Evolutionary conservation across 192 early-diverging fungal genomes (phyloP).

Genomic region (Coemansia sp.): DNA sequence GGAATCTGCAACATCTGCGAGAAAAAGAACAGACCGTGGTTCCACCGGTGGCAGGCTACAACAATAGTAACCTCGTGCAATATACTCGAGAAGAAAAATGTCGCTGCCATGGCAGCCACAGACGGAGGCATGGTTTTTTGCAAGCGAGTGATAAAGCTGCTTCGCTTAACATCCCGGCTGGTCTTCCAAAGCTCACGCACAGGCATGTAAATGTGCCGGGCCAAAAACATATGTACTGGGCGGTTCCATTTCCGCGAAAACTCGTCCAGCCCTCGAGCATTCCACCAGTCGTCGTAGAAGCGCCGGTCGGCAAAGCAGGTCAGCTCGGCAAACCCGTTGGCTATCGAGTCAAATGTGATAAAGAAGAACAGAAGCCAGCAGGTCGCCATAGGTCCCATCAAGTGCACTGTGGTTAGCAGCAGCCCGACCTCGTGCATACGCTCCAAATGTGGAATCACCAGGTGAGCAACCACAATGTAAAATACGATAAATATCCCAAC

Average conservation of each 20-base stretch:
- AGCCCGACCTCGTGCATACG: constrained; percentile 65
- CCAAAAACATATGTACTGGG: constrained; percentile 88
- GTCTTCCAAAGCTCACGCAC: constrained; percentile 61
- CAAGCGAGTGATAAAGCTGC: constrained; percentile 1
- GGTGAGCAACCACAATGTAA: constrained; percentile 82
- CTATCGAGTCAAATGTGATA: constrained; percentile 96
- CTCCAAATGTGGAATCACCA: constrained; percentile 79
- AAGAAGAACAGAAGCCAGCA: constrained; percentile 91
- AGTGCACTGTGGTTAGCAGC: constrained; percentile 58
- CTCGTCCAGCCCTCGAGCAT: constrained; percentile 82
- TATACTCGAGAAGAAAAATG: constrained; percentile 55
- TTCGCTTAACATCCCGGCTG: background rate
- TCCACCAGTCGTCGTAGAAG: constrained; percentile 99
- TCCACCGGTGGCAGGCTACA: constrained; percentile 45
- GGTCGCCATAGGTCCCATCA: constrained; percentile 89
- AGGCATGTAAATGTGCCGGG: constrained; percentile 87
- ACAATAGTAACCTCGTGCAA: constrained; percentile 47
- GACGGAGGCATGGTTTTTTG: constrained; percentile 31
- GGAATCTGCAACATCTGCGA: constrained; percentile 75
- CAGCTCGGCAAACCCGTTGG: constrained; percentile 94
- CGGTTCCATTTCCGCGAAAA: constrained; percentile 98
- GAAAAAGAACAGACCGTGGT: constrained; percentile 51
- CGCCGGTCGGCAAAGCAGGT: constrained; percentile 92
- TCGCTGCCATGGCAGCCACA: constrained; percentile 47
- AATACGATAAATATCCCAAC: constrained; percentile 78